Evolutionary conservation across 2,329 filamentous ascomycete genomes (phyloP).

Genomic region (Pseudogymnoascus destructans): DNA sequence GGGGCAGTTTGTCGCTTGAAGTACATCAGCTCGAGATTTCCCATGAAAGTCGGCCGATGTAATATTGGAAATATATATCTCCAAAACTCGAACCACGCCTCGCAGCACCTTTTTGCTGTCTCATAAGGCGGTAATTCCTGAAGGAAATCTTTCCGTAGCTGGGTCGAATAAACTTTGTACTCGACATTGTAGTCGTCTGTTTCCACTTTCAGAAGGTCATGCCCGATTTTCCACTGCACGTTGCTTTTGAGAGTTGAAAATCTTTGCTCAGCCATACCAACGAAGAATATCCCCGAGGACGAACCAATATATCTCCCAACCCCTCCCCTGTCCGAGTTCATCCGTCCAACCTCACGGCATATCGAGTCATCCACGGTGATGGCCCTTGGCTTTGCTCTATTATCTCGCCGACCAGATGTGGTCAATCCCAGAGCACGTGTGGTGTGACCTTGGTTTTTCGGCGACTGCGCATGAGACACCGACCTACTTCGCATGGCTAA

Average conservation of each 20-base stretch:
- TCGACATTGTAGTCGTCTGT: constrained; percentile 12
- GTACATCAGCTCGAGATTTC: constrained; percentile 11
- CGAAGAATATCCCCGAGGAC: constrained; percentile 14
- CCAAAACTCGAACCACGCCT: constrained; percentile 14
- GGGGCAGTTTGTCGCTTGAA: not conserved
- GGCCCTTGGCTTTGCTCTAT: not conserved
- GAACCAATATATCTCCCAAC: constrained; percentile 15
- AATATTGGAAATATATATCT: constrained; percentile 14
- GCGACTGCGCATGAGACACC: constrained; percentile 5
- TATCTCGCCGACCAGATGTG: not conserved
- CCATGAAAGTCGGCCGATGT: constrained; percentile 13
- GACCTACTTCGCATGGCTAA: not conserved
- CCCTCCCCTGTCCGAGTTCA: constrained; percentile 12
- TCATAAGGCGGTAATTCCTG: constrained; percentile 11
- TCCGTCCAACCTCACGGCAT: constrained; percentile 14
- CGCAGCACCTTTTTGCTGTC: constrained; percentile 11
- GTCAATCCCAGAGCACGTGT: not conserved
- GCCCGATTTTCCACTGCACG: constrained; percentile 10
- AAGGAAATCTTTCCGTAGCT: not conserved
- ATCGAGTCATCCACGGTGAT: constrained; percentile 13
- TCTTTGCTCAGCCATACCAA: constrained; percentile 13
- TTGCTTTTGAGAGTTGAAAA: constrained; percentile 11
- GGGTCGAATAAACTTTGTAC: constrained; percentile 10
- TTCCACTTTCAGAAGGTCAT: constrained; percentile 14
- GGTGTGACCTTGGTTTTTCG: not conserved